A percentile compares a stretch with the other conserved stretches of the same genome.
These are phyloP conservation scores for Daldinia concentrica DNA, from an alignment of 495 filamentous ascomycete genomes.

Conservation along the genomic window DNA sequence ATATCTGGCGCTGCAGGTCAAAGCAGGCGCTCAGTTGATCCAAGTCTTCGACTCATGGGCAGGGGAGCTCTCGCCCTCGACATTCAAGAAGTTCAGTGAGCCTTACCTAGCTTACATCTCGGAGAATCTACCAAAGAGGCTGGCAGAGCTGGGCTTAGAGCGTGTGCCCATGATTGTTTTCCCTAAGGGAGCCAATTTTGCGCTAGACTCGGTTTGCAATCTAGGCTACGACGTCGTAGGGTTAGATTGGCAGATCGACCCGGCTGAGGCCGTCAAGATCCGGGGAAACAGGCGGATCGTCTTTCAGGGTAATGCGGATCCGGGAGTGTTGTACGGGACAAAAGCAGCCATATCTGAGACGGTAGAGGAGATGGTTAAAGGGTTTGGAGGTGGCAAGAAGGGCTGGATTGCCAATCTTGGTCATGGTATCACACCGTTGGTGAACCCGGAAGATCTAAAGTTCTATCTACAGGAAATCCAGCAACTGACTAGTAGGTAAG, in stretches of 20 bases:
- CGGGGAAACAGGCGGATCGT: conserved; percentile 76
- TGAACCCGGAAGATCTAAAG: conserved; percentile 88
- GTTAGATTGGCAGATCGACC: conserved; percentile 93
- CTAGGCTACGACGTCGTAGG: conserved; percentile 93
- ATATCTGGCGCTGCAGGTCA: conserved; percentile 89
- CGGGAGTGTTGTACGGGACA: conserved; percentile 89
- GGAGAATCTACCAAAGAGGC: conserved; percentile 72
- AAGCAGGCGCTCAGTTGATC: conserved; percentile 88
- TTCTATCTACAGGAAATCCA: conserved; percentile 96
- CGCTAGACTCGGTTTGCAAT: conserved; percentile 84
- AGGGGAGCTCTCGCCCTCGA: conserved; percentile 83
- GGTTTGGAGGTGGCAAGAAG: conserved; percentile 70
- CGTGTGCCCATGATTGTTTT: conserved; percentile 98
- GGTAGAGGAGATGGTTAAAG: conserved; percentile 84
- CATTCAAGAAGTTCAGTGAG: conserved; percentile 83
- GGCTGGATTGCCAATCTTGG: conserved; percentile 88
- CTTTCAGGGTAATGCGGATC: conserved; percentile 95
- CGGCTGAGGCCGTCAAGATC: conserved; percentile 79
- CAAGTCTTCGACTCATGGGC: conserved; percentile 99
- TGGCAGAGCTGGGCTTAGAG: conserved; percentile 77
- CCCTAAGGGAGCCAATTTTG: conserved; percentile 99
- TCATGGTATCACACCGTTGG: conserved; percentile 93
- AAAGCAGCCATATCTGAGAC: conserved; percentile 77
- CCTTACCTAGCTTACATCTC: conserved; percentile 90
- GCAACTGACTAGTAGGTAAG: conserved; percentile 60